These are phyloP conservation scores for Rubroshorea leprosula DNA, from an alignment of 345 rosid genomes.

Conservation along the genomic window DNA sequence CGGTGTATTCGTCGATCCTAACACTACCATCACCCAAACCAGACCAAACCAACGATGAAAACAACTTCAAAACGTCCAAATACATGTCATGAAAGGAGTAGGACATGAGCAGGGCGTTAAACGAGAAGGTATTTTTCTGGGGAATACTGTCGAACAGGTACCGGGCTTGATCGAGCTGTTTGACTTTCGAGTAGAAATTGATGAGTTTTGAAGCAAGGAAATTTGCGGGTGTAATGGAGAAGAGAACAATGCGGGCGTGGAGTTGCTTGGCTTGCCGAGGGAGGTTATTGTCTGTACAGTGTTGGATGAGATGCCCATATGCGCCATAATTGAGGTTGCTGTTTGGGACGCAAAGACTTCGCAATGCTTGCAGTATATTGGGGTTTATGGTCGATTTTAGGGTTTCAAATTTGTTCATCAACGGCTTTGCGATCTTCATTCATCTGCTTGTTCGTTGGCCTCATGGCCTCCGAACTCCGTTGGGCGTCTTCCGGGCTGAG, in stretches of 20 bases:
- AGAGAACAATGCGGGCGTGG: conserved; percentile 57
- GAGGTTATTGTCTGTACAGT: conserved; percentile 43
- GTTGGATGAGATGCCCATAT: conserved; percentile 59
- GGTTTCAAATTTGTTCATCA: conserved; percentile 7
- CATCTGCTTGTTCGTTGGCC: not conserved
- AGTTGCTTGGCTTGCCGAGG: conserved; percentile 71
- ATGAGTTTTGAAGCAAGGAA: conserved; percentile 73
- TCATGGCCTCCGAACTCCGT: not conserved
- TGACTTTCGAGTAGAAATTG: conserved; percentile 40
- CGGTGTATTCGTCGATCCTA: conserved; percentile 48
- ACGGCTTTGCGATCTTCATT: conserved; percentile 15
- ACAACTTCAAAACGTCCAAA: conserved; percentile 39
- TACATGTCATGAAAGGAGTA: conserved; percentile 49
- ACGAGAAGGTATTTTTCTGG: conserved; percentile 48
- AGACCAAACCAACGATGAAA: conserved; percentile 33
- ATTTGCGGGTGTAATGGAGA: conserved; percentile 50
- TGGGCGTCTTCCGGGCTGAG: too few relatives aligned
- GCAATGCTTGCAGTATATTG: conserved; percentile 33
- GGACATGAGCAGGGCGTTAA: conserved; percentile 69
- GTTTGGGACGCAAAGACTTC: conserved; percentile 18
- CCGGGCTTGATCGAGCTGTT: conserved; percentile 39
- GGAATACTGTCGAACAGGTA: conserved; percentile 66
- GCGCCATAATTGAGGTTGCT: conserved; percentile 45
- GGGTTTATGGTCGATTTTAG: conserved; percentile 4
- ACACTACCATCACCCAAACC: conserved; percentile 12